These are phyloP conservation scores for Aethionema arabicum DNA, from an alignment of 345 rosid genomes.

Conservation along the genomic window DNA sequence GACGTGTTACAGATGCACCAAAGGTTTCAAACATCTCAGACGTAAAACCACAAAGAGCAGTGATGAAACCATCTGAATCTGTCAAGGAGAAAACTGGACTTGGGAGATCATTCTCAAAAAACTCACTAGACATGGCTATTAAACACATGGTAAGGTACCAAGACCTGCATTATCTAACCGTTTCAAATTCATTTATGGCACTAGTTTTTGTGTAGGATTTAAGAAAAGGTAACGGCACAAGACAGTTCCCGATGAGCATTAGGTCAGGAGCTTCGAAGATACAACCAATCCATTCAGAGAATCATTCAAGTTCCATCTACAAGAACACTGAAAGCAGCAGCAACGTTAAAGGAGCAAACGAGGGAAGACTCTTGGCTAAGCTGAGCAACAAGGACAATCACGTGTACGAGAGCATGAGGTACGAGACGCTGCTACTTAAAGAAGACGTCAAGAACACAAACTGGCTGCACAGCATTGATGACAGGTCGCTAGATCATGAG, in stretches of 20 bases:
- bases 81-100: constrained; percentile 62
- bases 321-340: neutral
- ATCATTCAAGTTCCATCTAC: neutral
- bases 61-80: constrained; percentile 46
- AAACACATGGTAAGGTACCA: constrained; percentile 65
- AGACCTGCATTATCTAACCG: neutral
- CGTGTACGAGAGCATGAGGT: constrained; percentile 68
- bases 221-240: constrained; percentile 58
- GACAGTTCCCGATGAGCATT: constrained; percentile 76
- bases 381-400: constrained; percentile 50
- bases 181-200: too few relatives aligned
- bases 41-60: constrained; percentile 46
- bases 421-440: constrained; percentile 65
- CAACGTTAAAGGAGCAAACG: constrained; percentile 35
- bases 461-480: constrained; percentile 79
- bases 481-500: constrained; percentile 62
- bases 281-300: constrained; percentile 36
- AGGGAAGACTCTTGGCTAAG: constrained; percentile 27
- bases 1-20: constrained; percentile 44
- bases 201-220: constrained; percentile 45
- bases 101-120: constrained; percentile 80
- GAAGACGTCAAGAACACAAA: constrained; percentile 72
- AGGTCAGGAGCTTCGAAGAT: constrained; percentile 45
- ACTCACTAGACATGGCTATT: constrained; percentile 74
- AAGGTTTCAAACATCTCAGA: constrained; percentile 47